These are phyloP conservation scores for Solanum corneliomulleri DNA, from an alignment of 257 asterid species.

Conservation along the genomic window DNA sequence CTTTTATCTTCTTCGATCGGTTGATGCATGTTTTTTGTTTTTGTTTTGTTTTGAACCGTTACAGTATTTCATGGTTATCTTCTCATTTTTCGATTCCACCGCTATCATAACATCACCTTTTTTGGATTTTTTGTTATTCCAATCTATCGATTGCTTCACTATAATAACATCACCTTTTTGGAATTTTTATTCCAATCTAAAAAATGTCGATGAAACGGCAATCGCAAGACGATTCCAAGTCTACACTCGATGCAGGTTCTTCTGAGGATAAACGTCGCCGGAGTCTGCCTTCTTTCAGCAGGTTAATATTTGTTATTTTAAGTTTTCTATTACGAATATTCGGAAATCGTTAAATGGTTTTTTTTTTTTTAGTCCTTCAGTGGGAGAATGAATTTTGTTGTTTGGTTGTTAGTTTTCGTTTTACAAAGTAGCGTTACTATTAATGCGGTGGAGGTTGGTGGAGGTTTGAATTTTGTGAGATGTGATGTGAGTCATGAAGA, in stretches of 20 bases:
- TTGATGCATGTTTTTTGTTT: conserved; percentile 10
- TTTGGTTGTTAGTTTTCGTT: background rate
- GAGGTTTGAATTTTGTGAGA: background rate
- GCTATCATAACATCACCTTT: background rate
- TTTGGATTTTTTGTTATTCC: background rate
- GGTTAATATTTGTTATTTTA: conserved; percentile 20
- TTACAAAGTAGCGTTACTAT: background rate
- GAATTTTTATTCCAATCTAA: background rate
- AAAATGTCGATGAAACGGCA: conserved; percentile 49
- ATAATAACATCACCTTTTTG: background rate
- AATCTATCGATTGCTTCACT: background rate
- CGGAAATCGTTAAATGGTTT: background rate
- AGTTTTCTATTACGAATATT: background rate
- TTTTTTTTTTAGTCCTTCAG: background rate
- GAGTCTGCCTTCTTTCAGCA: conserved; percentile 44
- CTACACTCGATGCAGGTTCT: conserved; percentile 24
- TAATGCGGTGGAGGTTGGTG: background rate
- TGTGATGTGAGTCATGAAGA: background rate
- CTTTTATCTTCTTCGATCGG: background rate
- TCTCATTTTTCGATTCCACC: background rate
- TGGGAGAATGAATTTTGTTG: background rate
- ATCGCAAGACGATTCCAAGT: conserved; percentile 20
- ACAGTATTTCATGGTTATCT: background rate
- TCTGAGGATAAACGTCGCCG: conserved; percentile 49
- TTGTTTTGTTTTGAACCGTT: conserved; percentile 3